Base-by-base conservation (phyloP, 768 basidiomycete genomes). In the Lentinula boryana region DNA sequence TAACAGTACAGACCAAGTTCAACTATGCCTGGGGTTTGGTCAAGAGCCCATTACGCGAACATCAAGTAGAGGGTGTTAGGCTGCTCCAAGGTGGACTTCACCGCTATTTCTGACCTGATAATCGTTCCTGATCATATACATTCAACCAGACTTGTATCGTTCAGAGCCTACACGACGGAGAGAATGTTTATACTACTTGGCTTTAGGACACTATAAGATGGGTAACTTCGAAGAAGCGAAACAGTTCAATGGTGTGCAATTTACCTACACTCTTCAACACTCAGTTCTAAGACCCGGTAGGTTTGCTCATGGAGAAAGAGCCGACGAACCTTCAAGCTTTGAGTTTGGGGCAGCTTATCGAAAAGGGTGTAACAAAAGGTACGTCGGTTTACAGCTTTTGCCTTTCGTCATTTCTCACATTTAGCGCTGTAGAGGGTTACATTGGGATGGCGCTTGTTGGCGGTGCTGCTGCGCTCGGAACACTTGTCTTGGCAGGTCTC, bases 21-120 rank as follows among this genome's bases (percentile, higher is more conserved):
- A 98, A 98, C 77, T 95, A 89, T 73, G 85, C 93, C 43, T 97
- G 96, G 96, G 96, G 96, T 2, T 79, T 96, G 35, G 92, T 98
- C 56, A 98, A 98, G 79, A 93, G 91, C 67, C 91, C 90, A 12
- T 73, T 84, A 66, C 82, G 84, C 44, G 88, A 91, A 33, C 83
- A 97, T 67, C 95, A 98, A 69, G 91, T 89, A 0, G 91, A 97
- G 69, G 97, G 97, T 21, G 93, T 98, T 52, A 84, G 85, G 64
- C 70, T 98, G 49, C 77, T 99, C 59, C 94, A 96, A 84, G 95
- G 96, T 87, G 67, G 62, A 67, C 43, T 33, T n/a, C 53, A 43
- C 52, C 32, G 7, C 23, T 15, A 12, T 21, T 31, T 23, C 6
- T n/a, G 10, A 10, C 53, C 62, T 5, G 32, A 35, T 40, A 35